Conservation (phyloP, 2,329 filamentous ascomycete genomes). For the Colletotrichum nymphaeae region DNA sequence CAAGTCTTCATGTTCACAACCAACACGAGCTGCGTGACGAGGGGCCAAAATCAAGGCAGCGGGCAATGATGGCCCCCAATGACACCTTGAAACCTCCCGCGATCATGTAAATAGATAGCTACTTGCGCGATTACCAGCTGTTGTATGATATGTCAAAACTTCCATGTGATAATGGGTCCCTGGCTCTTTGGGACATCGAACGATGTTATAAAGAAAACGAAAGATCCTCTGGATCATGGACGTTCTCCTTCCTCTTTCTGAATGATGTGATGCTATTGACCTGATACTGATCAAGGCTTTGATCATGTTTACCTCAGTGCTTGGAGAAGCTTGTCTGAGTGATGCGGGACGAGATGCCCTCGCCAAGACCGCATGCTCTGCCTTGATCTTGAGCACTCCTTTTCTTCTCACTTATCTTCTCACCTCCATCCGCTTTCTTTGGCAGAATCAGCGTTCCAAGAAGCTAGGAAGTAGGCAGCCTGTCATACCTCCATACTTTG, state of each 20-base stretch:
- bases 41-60: background rate
- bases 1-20: background rate
- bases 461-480: background rate
- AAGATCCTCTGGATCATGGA: background rate
- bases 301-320: background rate
- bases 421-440: background rate
- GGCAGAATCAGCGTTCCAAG: background rate
- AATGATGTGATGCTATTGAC: fast-evolving
- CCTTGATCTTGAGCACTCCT: background rate
- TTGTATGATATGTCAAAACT: background rate
- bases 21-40: background rate
- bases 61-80: background rate
- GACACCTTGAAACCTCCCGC: too few species aligned
- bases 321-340: too few species aligned
- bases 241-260: background rate
- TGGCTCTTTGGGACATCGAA: too few species aligned
- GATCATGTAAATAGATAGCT: background rate
- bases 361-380: too few species aligned
- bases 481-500: background rate
- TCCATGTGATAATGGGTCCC: background rate
- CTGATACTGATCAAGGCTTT: too few species aligned
- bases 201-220: background rate
- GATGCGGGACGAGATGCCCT: background rate
- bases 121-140: background rate
- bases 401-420: constrained; percentile 1